phyloP scores from a whole-genome alignment of 73 alveolate genomes.

The Tetrahymena borealis region DNA sequence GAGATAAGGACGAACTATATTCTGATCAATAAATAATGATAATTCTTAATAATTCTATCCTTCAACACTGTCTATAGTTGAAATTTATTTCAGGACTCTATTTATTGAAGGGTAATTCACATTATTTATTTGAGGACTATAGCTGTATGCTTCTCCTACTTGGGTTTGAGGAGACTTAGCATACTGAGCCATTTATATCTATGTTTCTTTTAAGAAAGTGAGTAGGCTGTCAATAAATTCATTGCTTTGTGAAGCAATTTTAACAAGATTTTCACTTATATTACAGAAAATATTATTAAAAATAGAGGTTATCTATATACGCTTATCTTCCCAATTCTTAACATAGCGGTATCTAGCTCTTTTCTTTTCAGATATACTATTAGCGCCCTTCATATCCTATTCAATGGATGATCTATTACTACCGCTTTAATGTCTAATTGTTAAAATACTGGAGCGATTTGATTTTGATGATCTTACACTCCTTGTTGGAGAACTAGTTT shows the following conservation, averaged over 20 bases:
- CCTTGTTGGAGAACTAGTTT: neutral
- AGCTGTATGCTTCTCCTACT: neutral
- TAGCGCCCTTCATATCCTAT: neutral
- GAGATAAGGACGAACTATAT: neutral
- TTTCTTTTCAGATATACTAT: neutral
- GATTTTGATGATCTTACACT: neutral
- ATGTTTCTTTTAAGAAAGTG: neutral
- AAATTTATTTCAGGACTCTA: neutral
- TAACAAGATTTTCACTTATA: neutral
- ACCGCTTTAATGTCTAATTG: neutral
- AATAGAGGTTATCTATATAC: neutral
- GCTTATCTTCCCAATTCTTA: neutral
- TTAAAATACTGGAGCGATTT: neutral
- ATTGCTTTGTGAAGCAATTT: neutral
- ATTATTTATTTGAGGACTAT: neutral
- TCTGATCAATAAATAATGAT: neutral
- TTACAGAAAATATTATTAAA: neutral
- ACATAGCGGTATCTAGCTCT: neutral
- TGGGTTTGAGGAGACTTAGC: neutral
- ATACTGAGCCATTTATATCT: neutral
- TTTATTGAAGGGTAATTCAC: neutral
- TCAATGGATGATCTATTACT: neutral
- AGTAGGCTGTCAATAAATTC: neutral
- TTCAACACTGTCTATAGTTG: neutral
- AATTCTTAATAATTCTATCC: neutral